A percentile compares a stretch with the other conserved stretches of the same genome.
phyloP scores from a whole-genome alignment of 2,329 filamentous ascomycete genomes.

The Colletotrichum sp. region DNA sequence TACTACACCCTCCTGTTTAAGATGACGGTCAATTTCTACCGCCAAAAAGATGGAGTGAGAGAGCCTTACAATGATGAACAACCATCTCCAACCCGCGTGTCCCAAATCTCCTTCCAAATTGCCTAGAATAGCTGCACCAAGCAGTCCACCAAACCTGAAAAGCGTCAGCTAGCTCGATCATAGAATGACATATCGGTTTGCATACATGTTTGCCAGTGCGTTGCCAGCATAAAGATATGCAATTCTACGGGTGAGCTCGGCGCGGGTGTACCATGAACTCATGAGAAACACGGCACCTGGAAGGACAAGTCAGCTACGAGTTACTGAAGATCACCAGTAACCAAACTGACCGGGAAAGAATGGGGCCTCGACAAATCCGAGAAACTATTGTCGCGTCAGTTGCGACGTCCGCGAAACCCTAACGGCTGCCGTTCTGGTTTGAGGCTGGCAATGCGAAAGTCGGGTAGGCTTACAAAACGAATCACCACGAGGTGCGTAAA shows the following conservation, averaged over 20 bases:
- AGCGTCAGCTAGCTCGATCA: background rate
- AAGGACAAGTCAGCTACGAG: background rate
- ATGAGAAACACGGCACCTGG: constrained; percentile 47
- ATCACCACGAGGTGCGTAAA: constrained; percentile 49
- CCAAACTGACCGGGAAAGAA: constrained; percentile 47
- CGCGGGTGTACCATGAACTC: constrained; percentile 50
- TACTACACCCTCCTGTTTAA: constrained; percentile 39
- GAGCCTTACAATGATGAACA: constrained; percentile 31
- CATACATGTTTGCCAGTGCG: constrained; percentile 49
- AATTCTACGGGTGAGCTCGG: constrained; percentile 49
- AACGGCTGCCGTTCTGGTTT: background rate
- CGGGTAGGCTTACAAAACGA: constrained; percentile 38
- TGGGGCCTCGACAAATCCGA: constrained; percentile 50
- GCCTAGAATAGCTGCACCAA: constrained; percentile 54
- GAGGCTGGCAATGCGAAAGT: background rate
- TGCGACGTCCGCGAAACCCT: background rate
- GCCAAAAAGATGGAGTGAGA: background rate
- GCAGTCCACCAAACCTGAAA: constrained; percentile 48
- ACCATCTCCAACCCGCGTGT: constrained; percentile 31
- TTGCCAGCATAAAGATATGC: constrained; percentile 52
- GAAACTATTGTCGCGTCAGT: constrained; percentile 24
- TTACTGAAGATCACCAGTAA: background rate
- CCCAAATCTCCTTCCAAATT: constrained; percentile 35
- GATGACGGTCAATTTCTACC: background rate
- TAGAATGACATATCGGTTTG: background rate